phyloP scores from a whole-genome alignment of 148 eudicot genomes.

The Rhododendron vialii region DNA sequence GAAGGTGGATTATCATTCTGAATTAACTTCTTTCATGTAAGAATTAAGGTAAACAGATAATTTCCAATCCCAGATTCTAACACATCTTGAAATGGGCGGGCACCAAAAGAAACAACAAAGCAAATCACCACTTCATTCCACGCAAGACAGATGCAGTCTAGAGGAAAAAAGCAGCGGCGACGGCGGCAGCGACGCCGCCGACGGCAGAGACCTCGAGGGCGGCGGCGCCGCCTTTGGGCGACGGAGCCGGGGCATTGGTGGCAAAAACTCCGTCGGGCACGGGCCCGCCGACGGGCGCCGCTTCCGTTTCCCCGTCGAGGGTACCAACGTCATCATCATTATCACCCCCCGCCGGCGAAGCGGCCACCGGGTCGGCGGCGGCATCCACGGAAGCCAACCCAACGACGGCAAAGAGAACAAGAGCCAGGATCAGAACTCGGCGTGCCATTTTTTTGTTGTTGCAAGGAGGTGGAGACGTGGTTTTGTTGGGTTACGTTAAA shows the following conservation, averaged over 20 bases:
- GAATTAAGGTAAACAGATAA: neutral
- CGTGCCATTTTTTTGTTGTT: conserved; percentile 17
- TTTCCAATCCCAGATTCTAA: neutral
- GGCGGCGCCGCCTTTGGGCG: neutral
- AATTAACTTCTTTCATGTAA: neutral
- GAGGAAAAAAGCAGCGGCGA: conserved; percentile 5
- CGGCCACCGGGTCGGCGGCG: neutral
- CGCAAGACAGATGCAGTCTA: neutral
- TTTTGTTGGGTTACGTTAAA: neutral
- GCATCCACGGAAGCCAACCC: conserved; percentile 11
- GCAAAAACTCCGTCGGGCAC: neutral
- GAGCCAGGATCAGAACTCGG: conserved; percentile 9
- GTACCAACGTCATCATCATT: neutral
- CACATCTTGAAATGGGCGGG: neutral
- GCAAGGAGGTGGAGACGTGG: neutral
- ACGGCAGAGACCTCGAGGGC: neutral
- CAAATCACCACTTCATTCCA: neutral
- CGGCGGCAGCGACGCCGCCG: neutral
- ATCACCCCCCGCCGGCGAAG: neutral
- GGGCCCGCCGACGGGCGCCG: conserved; percentile 19
- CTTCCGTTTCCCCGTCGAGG: neutral
- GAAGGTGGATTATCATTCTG: neutral
- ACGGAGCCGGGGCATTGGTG: neutral
- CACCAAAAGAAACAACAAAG: neutral
- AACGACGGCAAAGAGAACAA: conserved; percentile 21